phyloP scores from a whole-genome alignment of 2,329 filamentous ascomycete species.

The Colletotrichum sp. region DNA sequence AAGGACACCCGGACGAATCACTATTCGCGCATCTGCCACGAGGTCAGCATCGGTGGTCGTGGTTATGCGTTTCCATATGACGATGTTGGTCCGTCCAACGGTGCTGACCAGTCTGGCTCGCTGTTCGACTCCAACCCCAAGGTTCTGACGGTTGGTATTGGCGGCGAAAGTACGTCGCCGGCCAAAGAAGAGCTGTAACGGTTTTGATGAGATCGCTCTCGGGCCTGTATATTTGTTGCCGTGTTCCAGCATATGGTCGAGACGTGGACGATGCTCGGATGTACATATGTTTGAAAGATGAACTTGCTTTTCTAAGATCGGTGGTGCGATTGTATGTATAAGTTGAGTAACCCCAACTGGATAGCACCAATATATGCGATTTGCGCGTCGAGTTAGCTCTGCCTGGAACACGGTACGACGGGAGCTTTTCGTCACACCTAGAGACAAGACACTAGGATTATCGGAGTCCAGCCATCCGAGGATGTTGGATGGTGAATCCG shows the following conservation, averaged over 20 bases:
- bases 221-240: background rate
- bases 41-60: conserved; percentile 59
- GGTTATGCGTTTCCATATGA: conserved; percentile 78
- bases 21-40: conserved; percentile 70
- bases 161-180: conserved; percentile 37
- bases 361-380: background rate
- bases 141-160: conserved; percentile 62
- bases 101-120: conserved; percentile 66
- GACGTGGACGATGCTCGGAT: background rate
- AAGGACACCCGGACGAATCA: conserved; percentile 64
- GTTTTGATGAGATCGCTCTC: background rate
- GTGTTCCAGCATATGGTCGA: background rate
- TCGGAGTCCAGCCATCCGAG: background rate
- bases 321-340: background rate
- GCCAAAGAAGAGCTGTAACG: background rate
- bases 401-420: background rate
- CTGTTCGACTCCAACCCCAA: conserved; percentile 62
- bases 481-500: background rate
- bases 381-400: background rate
- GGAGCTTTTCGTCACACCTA: background rate
- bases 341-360: background rate
- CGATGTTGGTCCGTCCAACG: conserved; percentile 64
- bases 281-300: background rate
- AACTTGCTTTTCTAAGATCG: background rate
- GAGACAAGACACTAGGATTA: background rate